These are phyloP conservation scores for Gynostemma pentaphyllum DNA, from an alignment of 306 rosid species.

Conservation along the genomic window DNA sequence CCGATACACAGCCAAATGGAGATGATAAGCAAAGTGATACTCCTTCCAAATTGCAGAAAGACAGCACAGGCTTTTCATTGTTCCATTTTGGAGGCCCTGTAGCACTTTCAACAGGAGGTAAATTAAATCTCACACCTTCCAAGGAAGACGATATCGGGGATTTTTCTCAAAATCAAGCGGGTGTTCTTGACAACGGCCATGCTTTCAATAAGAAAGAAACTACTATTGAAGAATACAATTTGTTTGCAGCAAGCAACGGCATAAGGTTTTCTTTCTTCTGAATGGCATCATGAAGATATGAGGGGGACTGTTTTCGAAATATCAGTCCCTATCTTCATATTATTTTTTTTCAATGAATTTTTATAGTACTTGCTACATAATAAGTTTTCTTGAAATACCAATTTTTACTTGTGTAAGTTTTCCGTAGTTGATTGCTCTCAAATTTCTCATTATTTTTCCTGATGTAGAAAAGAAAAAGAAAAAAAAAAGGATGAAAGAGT, in stretches of 20 bases:
- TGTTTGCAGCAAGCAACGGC: constrained; percentile 77
- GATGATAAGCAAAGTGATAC: constrained; percentile 28
- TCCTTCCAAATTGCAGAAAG: constrained; percentile 32
- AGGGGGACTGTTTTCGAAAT: constrained; percentile 48
- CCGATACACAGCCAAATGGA: constrained; percentile 21
- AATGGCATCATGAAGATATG: constrained; percentile 40
- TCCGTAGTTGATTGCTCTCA: constrained; percentile 39
- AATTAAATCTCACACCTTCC: constrained; percentile 26
- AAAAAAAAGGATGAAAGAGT: constrained; percentile 33
- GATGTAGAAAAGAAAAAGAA: constrained; percentile 26
- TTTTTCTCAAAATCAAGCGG: constrained; percentile 28
- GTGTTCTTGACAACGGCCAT: constrained; percentile 33
- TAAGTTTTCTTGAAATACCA: constrained; percentile 41
- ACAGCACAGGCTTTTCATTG: constrained; percentile 54
- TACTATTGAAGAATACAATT: constrained; percentile 77
- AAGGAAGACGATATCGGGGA: constrained; percentile 31
- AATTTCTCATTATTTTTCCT: constrained; percentile 28
- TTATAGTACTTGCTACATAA: constrained; percentile 56
- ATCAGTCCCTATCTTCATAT: constrained; percentile 44
- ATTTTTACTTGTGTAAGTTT: constrained; percentile 32
- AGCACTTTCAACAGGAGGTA: constrained; percentile 47
- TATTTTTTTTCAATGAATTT: constrained; percentile 29
- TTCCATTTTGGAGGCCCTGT: constrained; percentile 94
- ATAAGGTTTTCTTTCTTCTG: constrained; percentile 63
- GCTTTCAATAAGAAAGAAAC: constrained; percentile 55